phyloP scores from a whole-genome alignment of 2,329 filamentous ascomycete species.

The Sporothrix mexicana region DNA sequence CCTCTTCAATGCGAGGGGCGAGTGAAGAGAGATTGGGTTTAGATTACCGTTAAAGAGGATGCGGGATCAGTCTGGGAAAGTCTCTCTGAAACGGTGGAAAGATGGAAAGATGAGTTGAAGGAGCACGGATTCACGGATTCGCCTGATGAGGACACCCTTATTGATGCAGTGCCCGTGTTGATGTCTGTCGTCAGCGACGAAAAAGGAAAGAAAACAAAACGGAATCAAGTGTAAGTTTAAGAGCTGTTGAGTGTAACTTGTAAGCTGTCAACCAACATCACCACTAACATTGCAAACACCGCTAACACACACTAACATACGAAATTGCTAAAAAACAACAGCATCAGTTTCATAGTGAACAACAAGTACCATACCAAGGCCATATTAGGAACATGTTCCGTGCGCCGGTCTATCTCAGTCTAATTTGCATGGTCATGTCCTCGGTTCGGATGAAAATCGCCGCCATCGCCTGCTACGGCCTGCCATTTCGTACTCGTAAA shows the following conservation, averaged over 20 bases:
- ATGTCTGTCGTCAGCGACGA: neutral
- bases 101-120: neutral
- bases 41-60: neutral
- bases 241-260: too few relatives aligned
- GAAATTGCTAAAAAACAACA: too few relatives aligned
- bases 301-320: too few relatives aligned
- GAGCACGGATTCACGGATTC: neutral
- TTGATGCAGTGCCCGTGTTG: too few relatives aligned
- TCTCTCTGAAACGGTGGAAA: neutral
- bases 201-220: neutral
- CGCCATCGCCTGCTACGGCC: neutral
- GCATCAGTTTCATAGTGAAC: neutral
- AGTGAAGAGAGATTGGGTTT: neutral
- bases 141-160: neutral
- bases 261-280: too few relatives aligned
- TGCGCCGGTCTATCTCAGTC: neutral
- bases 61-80: neutral
- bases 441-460: too few relatives aligned
- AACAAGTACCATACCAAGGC: conserved; percentile 1
- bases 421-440: neutral
- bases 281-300: too few relatives aligned
- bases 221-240: neutral
- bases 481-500: neutral
- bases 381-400: neutral
- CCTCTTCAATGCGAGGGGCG: neutral